Evolutionary conservation across 176 grass and related monocot genomes (phyloP).

Genomic region (Cenchrus purpureus): DNA sequence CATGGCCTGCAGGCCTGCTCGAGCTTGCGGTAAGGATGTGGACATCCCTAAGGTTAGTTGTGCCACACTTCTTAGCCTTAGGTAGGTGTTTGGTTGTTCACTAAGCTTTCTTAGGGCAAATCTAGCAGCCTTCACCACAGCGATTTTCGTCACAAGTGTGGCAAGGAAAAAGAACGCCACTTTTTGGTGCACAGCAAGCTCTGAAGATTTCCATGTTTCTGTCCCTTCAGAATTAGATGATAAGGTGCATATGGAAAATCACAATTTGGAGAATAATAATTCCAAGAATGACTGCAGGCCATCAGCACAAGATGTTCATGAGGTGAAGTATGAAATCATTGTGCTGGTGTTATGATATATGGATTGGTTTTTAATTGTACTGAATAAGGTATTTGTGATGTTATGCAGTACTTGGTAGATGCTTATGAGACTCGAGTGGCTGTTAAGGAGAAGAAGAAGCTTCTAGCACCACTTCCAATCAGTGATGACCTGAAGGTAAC

Average conservation of each 20-base stretch:
- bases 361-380: not conserved
- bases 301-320: slow-evolving; percentile 96
- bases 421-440: slow-evolving; percentile 86
- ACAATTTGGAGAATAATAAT: slow-evolving; percentile 44
- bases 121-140: too few species aligned
- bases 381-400: slow-evolving; percentile 46
- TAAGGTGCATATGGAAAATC: slow-evolving; percentile 78
- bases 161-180: too few species aligned
- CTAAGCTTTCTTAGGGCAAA: too few species aligned
- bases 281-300: slow-evolving; percentile 66
- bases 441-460: slow-evolving; percentile 74
- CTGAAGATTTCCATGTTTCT: slow-evolving; percentile 48
- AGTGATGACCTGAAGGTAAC: slow-evolving; percentile 71
- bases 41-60: too few species aligned
- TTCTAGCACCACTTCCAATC: slow-evolving; percentile 60
- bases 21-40: too few species aligned
- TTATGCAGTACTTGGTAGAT: slow-evolving; percentile 82
- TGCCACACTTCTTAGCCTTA: too few species aligned
- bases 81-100: too few species aligned
- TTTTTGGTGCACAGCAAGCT: too few species aligned
- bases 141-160: too few species aligned
- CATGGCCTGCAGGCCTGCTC: too few species aligned
- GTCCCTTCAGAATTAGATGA: slow-evolving; percentile 93
- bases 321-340: slow-evolving; percentile 62
- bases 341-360: slow-evolving; percentile 37